phyloP scores from a whole-genome alignment of 2,329 filamentous ascomycete genomes.

The Colletotrichum gigasporum region DNA sequence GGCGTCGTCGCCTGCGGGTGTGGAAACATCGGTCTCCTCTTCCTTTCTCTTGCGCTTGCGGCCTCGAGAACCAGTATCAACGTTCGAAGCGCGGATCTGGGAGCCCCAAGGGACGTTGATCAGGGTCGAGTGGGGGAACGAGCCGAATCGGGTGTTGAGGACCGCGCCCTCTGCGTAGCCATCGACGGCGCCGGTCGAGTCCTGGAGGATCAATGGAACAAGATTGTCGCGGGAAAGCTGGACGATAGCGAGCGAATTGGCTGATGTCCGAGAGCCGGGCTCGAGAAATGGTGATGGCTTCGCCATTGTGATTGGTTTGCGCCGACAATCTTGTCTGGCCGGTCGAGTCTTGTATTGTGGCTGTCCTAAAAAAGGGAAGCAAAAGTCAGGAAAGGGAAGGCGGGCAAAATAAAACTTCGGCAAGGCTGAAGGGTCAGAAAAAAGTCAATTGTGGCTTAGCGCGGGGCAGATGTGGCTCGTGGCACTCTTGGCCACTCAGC shows the following conservation, averaged over 20 bases:
- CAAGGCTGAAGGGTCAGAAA: slow-evolving; percentile 16
- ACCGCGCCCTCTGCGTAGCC: slow-evolving; percentile 82
- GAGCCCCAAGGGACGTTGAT: slow-evolving; percentile 88
- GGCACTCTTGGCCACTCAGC: neutral
- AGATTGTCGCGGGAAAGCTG: slow-evolving; percentile 90
- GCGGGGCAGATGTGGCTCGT: slow-evolving; percentile 20
- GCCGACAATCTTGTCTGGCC: neutral
- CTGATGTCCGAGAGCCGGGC: slow-evolving; percentile 68
- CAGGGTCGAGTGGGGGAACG: slow-evolving; percentile 82
- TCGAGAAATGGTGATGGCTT: slow-evolving; percentile 80
- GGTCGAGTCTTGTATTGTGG: neutral
- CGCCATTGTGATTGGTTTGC: slow-evolving; percentile 41
- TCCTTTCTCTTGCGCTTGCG: slow-evolving; percentile 68
- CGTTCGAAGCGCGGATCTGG: slow-evolving; percentile 87
- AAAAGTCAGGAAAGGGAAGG: neutral
- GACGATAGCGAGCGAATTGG: slow-evolving; percentile 80
- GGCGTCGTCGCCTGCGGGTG: slow-evolving; percentile 43
- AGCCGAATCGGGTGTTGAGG: slow-evolving; percentile 93
- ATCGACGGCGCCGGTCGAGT: slow-evolving; percentile 69
- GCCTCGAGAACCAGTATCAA: slow-evolving; percentile 91
- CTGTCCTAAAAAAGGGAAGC: neutral
- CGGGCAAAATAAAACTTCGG: slow-evolving; percentile 2
- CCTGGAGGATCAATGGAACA: slow-evolving; percentile 76
- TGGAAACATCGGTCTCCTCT: slow-evolving; percentile 46
- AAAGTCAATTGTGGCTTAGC: slow-evolving; percentile 16